Conservation (phyloP, 495 filamentous ascomycete genomes). For the Annulohypoxylon stygium region DNA sequence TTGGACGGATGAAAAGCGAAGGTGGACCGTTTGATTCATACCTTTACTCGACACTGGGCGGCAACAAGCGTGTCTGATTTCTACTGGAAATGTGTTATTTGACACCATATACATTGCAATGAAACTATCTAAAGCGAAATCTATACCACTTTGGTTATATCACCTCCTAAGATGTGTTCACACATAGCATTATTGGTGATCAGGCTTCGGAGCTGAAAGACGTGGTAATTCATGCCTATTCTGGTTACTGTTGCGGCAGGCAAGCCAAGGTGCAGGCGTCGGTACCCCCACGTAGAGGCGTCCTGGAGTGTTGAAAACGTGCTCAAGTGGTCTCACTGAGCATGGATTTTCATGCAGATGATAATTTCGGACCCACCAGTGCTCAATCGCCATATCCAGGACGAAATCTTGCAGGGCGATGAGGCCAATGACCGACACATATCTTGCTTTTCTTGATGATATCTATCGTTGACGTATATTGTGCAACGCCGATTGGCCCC, state of each 20-base stretch:
- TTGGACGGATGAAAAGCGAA: background rate
- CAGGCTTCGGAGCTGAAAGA: background rate
- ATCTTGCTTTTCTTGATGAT: background rate
- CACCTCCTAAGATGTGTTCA: background rate
- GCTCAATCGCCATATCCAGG: background rate
- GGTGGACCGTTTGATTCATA: conserved; percentile 4
- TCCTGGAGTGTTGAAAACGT: background rate
- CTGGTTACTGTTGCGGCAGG: background rate
- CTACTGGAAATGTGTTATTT: background rate
- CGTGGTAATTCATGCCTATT: background rate
- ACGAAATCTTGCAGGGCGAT: background rate
- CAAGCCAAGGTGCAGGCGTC: background rate
- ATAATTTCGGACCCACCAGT: background rate
- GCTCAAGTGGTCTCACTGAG: background rate
- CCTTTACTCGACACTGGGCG: background rate
- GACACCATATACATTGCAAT: background rate
- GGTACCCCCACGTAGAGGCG: background rate
- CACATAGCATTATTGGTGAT: background rate
- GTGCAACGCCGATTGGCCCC: background rate
- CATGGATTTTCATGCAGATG: background rate
- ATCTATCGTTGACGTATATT: background rate
- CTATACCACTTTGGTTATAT: background rate
- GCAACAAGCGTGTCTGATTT: background rate
- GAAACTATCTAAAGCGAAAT: background rate
- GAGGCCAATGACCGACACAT: background rate